Base-by-base conservation (phyloP, 163 green algal genomes). In the Scenedesmus sp. region DNA sequence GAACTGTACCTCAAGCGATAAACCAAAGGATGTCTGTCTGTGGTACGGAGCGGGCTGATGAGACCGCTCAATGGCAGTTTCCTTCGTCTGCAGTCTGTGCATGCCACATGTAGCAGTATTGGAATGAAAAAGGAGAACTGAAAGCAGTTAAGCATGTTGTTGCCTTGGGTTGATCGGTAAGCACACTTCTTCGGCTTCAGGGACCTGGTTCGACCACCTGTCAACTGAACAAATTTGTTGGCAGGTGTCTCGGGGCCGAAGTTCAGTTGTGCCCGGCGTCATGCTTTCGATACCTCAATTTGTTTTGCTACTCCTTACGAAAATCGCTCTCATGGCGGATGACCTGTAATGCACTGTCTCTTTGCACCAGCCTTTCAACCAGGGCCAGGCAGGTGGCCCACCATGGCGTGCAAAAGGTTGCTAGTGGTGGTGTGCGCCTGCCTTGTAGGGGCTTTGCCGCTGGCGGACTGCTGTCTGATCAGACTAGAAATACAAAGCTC, bases 191-290 rank as follows among this genome's bases (percentile, higher is more conserved):
- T 72, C 30, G 40, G 65, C 65, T 40, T 76, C 65, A 40, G 65
- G 65, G 37, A 40, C n/a, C n/a, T n/a, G n/a, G n/a, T n/a, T n/a
- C n/a, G n/a, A n/a, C 30, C 65, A 76, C 65, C 65, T 76, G 65
- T 76, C 65, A 76, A 76, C 59, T 72, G 22, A 72, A 72, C 65
- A 26, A 76, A 76, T 76, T 76, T 76, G 65, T 76, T 76, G 65
- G 65, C 65, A 76, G 65, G 65, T 76, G 65, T 76, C 7, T 76
- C 30, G 30, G 10, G 24, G 61, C 26, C 2, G 4, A 76, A 40
- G 65, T 76, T n/a, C 65, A 76, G 30, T 76, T 76, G 30, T 40
- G 30, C 30, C 65, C 65, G 65, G 65, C 30, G 65, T 40, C 24
- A 76, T 76, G 30, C 12, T 9, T 20, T 40, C 65, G 20, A 9